A percentile compares a stretch with the other conserved stretches of the same genome.
Evolutionary conservation across 768 basidiomycete species (phyloP).

Genomic region (Suillus lakei): DNA sequence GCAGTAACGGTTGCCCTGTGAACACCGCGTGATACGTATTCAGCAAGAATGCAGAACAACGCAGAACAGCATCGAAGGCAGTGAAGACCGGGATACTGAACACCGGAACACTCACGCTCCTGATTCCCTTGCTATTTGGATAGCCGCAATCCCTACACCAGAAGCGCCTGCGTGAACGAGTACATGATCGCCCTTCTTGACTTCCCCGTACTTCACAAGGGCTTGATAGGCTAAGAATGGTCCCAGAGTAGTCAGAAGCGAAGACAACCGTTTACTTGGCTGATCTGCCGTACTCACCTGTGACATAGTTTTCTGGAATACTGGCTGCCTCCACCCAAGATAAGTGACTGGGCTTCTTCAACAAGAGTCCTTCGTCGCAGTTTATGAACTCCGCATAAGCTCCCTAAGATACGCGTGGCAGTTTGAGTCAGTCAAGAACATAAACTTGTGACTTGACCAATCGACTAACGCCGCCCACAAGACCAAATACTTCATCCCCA

Average conservation of each 20-base stretch:
- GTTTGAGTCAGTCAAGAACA: constrained; percentile 9
- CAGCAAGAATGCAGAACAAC: constrained; percentile 7
- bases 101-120: constrained; percentile 61
- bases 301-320: constrained; percentile 88
- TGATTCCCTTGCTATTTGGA: constrained; percentile 78
- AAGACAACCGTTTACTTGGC: constrained; percentile 5
- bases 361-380: constrained; percentile 65
- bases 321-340: constrained; percentile 86
- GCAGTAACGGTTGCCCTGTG: constrained; percentile 72
- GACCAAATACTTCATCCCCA: constrained; percentile 78
- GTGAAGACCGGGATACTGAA: not conserved
- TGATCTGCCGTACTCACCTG: constrained; percentile 53
- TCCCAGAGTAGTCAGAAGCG: constrained; percentile 14
- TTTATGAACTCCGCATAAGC: constrained; percentile 90
- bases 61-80: constrained; percentile 10
- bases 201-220: constrained; percentile 65
- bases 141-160: constrained; percentile 88
- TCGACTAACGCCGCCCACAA: constrained; percentile 74
- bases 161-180: constrained; percentile 92
- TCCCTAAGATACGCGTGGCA: constrained; percentile 52
- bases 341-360: constrained; percentile 75
- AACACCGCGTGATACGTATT: constrained; percentile 13
- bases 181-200: constrained; percentile 74
- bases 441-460: not conserved
- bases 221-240: constrained; percentile 58